Evolutionary conservation across 805 yeast species (phyloP).

Genomic region (Starmerella potacharoeniae): DNA sequence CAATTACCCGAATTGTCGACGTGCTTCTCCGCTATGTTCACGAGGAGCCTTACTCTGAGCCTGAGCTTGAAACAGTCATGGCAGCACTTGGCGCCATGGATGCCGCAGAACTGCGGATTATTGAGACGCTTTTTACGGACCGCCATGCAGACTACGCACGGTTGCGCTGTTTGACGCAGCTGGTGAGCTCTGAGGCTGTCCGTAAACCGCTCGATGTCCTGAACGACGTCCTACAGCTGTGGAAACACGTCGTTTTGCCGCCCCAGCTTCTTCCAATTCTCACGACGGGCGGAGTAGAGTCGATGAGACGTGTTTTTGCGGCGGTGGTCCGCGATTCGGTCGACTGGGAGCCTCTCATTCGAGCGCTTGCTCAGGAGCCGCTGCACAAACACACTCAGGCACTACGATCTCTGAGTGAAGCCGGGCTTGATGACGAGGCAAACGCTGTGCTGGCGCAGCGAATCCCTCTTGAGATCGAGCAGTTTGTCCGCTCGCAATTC

Average conservation of each 20-base stretch:
- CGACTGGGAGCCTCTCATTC: constrained; percentile 6
- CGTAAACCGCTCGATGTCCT: background rate
- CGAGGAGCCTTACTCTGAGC: constrained; percentile 2
- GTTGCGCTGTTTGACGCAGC: background rate
- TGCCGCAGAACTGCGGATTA: background rate
- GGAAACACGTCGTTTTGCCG: background rate
- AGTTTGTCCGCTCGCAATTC: constrained; percentile 10
- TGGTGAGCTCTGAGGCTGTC: background rate
- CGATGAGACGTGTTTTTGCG: background rate
- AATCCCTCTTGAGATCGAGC: constrained; percentile 15
- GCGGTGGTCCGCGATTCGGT: constrained; percentile 16
- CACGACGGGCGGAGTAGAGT: background rate
- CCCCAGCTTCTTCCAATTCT: background rate
- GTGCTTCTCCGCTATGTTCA: background rate
- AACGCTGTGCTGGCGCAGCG: constrained; percentile 17
- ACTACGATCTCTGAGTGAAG: constrained; percentile 4
- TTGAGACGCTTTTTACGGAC: background rate
- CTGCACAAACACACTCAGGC: background rate
- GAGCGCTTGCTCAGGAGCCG: background rate
- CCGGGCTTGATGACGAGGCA: constrained; percentile 22
- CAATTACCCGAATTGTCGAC: background rate
- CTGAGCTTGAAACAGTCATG: constrained; percentile 3
- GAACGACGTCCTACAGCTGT: constrained; percentile 13
- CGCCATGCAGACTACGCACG: background rate
- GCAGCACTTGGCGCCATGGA: background rate